phyloP scores from a whole-genome alignment of 1,139 yeast genomes.

The Zygoascus hellenicus region DNA sequence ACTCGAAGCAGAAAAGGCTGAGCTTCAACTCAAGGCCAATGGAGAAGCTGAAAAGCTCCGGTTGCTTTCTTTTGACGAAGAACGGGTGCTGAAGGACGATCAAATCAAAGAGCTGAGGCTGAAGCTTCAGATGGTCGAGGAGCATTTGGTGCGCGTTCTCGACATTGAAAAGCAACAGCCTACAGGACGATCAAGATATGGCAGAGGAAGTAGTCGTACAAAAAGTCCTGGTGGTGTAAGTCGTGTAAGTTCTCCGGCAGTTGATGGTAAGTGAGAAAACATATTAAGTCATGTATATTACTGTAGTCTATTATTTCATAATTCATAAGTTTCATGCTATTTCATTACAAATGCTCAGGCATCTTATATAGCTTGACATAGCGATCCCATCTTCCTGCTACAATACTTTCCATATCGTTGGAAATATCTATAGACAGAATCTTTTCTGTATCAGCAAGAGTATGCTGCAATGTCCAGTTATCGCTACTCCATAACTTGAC shows the following conservation, averaged over 20 bases:
- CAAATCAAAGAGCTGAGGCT: constrained; percentile 28
- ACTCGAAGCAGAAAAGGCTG: constrained; percentile 33
- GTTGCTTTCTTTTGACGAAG: constrained; percentile 28
- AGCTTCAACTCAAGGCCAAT: constrained; percentile 33
- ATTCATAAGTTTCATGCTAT: neutral
- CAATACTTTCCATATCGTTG: constrained; percentile 40
- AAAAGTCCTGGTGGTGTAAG: constrained; percentile 24
- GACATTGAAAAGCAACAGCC: constrained; percentile 29
- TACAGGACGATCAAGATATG: constrained; percentile 30
- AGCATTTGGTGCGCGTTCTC: constrained; percentile 31
- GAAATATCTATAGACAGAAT: constrained; percentile 65
- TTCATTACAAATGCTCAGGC: no score
- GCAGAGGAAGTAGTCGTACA: constrained; percentile 28
- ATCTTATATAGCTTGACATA: constrained; percentile 56
- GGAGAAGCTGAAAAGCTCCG: constrained; percentile 26
- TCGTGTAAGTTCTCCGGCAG: constrained; percentile 13
- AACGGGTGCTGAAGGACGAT: constrained; percentile 27
- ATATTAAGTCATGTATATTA: neutral
- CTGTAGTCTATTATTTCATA: neutral
- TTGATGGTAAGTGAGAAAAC: neutral
- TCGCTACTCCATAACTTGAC: constrained; percentile 62
- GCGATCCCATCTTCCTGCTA: constrained; percentile 82
- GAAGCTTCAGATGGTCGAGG: constrained; percentile 29
- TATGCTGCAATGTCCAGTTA: constrained; percentile 57
- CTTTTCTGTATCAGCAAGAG: constrained; percentile 60